These are phyloP conservation scores for Kuraishia floccosa DNA, from an alignment of 805 yeast genomes.

Conservation along the genomic window DNA sequence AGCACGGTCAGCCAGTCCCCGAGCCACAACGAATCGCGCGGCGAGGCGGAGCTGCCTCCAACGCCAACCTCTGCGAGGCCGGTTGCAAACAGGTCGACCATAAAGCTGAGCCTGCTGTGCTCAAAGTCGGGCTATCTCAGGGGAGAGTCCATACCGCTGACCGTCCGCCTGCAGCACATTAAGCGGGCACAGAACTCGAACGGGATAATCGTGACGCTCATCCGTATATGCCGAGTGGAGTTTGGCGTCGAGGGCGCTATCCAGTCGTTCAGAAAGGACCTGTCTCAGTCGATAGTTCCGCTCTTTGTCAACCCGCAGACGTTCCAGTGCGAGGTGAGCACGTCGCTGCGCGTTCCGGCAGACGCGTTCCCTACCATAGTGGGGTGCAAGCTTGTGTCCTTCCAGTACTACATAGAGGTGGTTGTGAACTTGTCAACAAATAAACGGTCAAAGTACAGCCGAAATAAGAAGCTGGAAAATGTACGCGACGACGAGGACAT, in stretches of 20 bases:
- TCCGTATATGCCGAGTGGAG: constrained; percentile 65
- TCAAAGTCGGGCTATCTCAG: constrained; percentile 63
- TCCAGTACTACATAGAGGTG: constrained; percentile 79
- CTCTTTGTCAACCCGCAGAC: constrained; percentile 64
- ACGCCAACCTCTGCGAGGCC: constrained; percentile 1
- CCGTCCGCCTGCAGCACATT: constrained; percentile 54
- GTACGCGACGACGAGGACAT: constrained; percentile 7
- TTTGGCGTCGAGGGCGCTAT: constrained; percentile 47
- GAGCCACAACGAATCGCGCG: constrained; percentile 1
- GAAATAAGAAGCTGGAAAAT: constrained; percentile 4
- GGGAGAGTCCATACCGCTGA: constrained; percentile 73
- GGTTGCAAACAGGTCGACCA: constrained; percentile 8
- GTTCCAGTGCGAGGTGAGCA: constrained; percentile 41
- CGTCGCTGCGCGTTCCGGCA: constrained; percentile 63
- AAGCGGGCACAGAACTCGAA: constrained; percentile 57
- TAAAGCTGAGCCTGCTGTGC: constrained; percentile 29
- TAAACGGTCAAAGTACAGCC: neutral
- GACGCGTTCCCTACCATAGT: constrained; percentile 81
- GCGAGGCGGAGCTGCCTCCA: constrained; percentile 2
- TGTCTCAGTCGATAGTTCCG: constrained; percentile 69
- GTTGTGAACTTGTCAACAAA: constrained; percentile 73
- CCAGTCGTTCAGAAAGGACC: constrained; percentile 74
- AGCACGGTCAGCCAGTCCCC: constrained; percentile 3
- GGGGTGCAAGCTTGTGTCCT: constrained; percentile 60
- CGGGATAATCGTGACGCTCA: constrained; percentile 71